Evolutionary conservation across 2,329 filamentous ascomycete genomes (phyloP), one percentile per base, ranked within the genome.

Genomic region (Diaporthe destruens): DNA sequence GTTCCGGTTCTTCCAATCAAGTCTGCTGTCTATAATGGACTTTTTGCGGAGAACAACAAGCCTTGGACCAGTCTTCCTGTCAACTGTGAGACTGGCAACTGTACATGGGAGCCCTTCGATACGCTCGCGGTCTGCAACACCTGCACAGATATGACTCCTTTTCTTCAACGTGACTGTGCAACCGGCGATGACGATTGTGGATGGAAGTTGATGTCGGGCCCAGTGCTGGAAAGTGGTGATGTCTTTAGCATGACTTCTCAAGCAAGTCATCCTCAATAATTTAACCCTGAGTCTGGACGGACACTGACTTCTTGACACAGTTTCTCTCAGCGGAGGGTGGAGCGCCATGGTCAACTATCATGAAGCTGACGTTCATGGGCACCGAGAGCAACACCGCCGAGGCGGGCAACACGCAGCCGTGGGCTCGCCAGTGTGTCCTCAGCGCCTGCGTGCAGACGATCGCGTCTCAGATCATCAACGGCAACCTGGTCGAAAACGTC

Each of bases 331-430:
- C 75, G 1, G 69, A 71, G 2, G 78, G 79, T 18, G 77, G 78
- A 63, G 75, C 76, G 57, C 74, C 80, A 3, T 79, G 79, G 69
- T 80, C 79, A 3, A 80, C 77, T 14, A 80, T 81, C 51, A 75
- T 81, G 75, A 77, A 77, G 29, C 76, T 81, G n/a, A 75, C 80
- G 1, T 81, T 81, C 74, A 80, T 81, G 78, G 80, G 80, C 39
- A 80, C 79, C 18, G 80, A 81, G 61, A 71, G 77, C 16, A 74
- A 75, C 54, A 69, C 75, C 49, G 78, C 77, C 0, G 65, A 54
- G 1, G 71, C 78, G 0, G 77, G 76, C 3, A 77, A 76, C 12
- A 61, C 74, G 1, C 75, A 76, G 36, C 79, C 80, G 0, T 81
- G 80, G 79, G 79, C 80, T 7, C 71, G 75, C 20, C 80, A 81